Base-by-base conservation (phyloP, 106 monocot species). In the Apostasia shenzhenica region DNA sequence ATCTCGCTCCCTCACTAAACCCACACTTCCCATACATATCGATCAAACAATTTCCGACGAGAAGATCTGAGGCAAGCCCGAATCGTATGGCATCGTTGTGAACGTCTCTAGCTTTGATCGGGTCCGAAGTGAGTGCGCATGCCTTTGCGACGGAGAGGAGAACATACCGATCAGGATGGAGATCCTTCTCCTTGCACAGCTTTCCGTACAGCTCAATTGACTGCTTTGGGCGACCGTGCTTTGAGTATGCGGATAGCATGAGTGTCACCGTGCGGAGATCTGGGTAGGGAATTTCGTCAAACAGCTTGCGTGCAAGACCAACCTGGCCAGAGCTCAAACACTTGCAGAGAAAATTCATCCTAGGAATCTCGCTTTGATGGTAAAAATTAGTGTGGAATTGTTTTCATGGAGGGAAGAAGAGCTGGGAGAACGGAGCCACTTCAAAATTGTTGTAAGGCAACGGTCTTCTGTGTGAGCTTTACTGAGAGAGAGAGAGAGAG, bases 21-120 rank as follows among this genome's bases (percentile, higher is more conserved):
- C 86, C 61, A 51, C 91, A 87, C 69, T 84, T 91, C 2, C 84
- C 82, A 49, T 80, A 91, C 84, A 85, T 85, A 59, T 87, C 76
- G 14, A 91, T 68, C 68, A 87, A 41, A 8, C 72, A 75, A 72
- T 91, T 91, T 26, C 82, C 79, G 12, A 91, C 61, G 0, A 63
- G 14, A 48, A 81, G 61, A 63, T 87, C 82, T 1, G 54, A 63
- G 2, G 49, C 44, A 39, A 91, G 43, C 10, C 82, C 82, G 37
- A 82, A 61, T 48, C 73, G 55, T 5, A 80, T 44, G 2, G 72
- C 91, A 43, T 87, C 84, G 8, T 75, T 41, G 50, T 91, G 84
- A 9, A 91, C 45, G 40, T 70, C 67, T 73, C 61, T 87, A 56
- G 91, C 87, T 41, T 67, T 74, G 13, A 45, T 13, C 2, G 80